Conservation (phyloP, 2,329 filamentous ascomycete genomes). For the Colletotrichum tanaceti region DNA sequence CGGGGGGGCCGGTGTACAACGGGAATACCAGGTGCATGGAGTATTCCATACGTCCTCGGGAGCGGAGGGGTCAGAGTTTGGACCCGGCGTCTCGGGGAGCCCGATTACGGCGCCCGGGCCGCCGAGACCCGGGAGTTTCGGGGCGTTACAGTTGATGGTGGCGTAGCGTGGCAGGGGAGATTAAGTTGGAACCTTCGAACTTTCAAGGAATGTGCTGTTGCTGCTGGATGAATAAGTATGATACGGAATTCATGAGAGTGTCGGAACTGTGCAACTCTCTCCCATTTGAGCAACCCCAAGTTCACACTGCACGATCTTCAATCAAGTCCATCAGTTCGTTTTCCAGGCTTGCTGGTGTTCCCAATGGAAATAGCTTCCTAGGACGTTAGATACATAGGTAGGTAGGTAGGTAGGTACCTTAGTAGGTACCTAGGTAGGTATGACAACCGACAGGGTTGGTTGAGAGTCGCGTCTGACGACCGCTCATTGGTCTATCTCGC, state of each 20-base stretch:
- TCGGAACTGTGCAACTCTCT: background rate
- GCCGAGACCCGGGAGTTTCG: constrained; percentile 22
- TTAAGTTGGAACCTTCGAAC: too few species aligned
- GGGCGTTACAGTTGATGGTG: background rate
- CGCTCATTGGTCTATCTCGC: background rate
- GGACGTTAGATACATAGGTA: background rate
- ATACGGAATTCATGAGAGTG: too few species aligned
- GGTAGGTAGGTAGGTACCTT: too few species aligned
- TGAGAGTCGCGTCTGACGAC: background rate
- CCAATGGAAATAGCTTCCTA: too few species aligned
- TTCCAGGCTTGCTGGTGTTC: background rate
- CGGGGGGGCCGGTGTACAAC: background rate
- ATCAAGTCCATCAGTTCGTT: background rate
- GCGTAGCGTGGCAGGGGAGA: too few species aligned
- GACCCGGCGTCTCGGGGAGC: constrained; percentile 16
- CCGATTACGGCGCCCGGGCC: background rate
- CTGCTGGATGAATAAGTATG: too few species aligned
- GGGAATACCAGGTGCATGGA: constrained; percentile 2
- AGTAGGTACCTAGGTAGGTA: too few species aligned
- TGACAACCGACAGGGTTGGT: background rate
- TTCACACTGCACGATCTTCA: background rate
- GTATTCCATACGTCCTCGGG: background rate
- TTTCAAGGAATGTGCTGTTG: too few species aligned
- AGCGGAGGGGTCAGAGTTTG: constrained; percentile 3
- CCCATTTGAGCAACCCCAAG: background rate